Conservation (phyloP, 768 basidiomycete genomes). For the Pulveroboletus ravenelii region DNA sequence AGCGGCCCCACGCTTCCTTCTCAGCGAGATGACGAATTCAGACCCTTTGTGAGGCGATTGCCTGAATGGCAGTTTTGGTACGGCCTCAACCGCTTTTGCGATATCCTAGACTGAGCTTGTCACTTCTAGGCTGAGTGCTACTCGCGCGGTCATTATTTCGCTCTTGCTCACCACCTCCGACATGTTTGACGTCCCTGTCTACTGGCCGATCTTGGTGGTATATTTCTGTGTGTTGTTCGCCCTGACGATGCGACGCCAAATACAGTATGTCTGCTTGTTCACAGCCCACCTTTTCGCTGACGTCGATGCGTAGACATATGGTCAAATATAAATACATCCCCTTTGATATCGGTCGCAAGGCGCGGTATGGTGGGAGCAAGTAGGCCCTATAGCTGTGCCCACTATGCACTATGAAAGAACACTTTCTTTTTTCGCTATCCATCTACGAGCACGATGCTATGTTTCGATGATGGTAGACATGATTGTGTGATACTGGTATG, state of each 20-base stretch:
- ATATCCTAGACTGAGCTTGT: neutral
- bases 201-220: slow-evolving; percentile 97
- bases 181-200: slow-evolving; percentile 93
- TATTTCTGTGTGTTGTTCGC: slow-evolving; percentile 96
- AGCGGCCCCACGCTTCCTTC: slow-evolving; percentile 54
- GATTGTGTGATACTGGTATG: slow-evolving; percentile 21
- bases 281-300: neutral
- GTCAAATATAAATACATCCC: slow-evolving; percentile 97
- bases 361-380: slow-evolving; percentile 68
- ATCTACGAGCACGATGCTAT: slow-evolving; percentile 10
- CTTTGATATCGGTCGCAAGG: slow-evolving; percentile 92
- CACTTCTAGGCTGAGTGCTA: slow-evolving; percentile 76
- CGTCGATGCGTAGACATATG: slow-evolving; percentile 72
- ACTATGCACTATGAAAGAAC: slow-evolving; percentile 3
- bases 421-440: slow-evolving; percentile 7
- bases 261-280: slow-evolving; percentile 61
- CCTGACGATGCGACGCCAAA: slow-evolving; percentile 93
- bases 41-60: slow-evolving; percentile 91
- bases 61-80: slow-evolving; percentile 98
- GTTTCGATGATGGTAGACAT: slow-evolving; percentile 18
- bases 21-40: slow-evolving; percentile 87
- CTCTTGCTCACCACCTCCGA: slow-evolving; percentile 77
- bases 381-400: slow-evolving; percentile 20
- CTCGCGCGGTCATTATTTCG: slow-evolving; percentile 81
- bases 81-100: slow-evolving; percentile 10